Evolutionary conservation across 768 basidiomycete species (phyloP).

Genomic region (Hortiboletus campestris): DNA sequence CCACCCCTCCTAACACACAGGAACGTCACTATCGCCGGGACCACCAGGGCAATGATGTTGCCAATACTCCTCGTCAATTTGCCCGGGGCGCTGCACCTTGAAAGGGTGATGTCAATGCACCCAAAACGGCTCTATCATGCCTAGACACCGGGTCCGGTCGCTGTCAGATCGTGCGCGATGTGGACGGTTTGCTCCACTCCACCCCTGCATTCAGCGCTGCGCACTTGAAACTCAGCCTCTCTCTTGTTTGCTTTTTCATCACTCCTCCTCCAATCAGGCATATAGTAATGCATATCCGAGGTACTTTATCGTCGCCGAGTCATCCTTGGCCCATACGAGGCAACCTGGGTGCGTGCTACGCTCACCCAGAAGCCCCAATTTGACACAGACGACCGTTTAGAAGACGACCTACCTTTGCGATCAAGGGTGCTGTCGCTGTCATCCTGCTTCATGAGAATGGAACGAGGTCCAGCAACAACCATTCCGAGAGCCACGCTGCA

Average conservation of each 20-base stretch:
- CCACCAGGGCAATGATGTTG: too few relatives aligned
- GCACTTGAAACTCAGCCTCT: background rate
- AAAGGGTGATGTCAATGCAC: too few relatives aligned
- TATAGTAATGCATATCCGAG: conserved; percentile 10
- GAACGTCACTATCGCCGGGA: too few relatives aligned
- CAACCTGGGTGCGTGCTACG: conserved; percentile 3
- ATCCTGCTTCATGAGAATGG: conserved; percentile 29
- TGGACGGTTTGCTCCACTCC: conserved; percentile 10
- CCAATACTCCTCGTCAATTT: background rate
- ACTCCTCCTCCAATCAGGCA: conserved; percentile 5
- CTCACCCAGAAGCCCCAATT: conserved; percentile 17
- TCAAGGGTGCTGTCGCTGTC: conserved; percentile 26
- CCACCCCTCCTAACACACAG: background rate
- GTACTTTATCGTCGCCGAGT: conserved; percentile 12
- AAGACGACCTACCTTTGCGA: conserved; percentile 22
- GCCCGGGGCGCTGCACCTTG: too few relatives aligned
- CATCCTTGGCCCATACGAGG: conserved; percentile 10
- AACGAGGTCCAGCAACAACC: conserved; percentile 23
- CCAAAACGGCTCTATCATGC: background rate
- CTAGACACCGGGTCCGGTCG: conserved; percentile 1
- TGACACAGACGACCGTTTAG: conserved; percentile 19
- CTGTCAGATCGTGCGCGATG: background rate
- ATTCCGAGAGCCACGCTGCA: conserved; percentile 23
- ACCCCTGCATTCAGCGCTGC: conserved; percentile 12
- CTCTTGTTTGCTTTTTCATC: background rate